phyloP scores from a whole-genome alignment of 345 rosid genomes.

The Bruguiera sexangula region DNA sequence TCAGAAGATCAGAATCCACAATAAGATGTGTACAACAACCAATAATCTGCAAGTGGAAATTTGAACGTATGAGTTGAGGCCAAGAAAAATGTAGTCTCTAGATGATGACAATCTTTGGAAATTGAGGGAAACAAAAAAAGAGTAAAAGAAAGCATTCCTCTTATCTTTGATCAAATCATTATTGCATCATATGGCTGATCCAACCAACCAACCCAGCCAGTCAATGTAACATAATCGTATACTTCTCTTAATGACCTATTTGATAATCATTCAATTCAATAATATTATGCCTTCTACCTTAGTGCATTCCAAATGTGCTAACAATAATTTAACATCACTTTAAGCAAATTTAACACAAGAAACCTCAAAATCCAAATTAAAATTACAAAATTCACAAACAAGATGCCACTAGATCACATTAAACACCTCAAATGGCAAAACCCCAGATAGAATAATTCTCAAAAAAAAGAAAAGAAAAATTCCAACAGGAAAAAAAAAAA shows the following conservation, averaged over 20 bases:
- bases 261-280: too few species aligned
- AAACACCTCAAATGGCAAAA: too few species aligned
- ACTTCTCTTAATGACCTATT: too few species aligned
- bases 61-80: not conserved
- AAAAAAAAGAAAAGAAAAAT: not conserved
- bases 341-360: too few species aligned
- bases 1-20: constrained; percentile 50
- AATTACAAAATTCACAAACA: too few species aligned
- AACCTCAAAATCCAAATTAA: too few species aligned
- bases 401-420: too few species aligned
- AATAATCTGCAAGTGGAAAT: not conserved
- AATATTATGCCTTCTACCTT: too few species aligned
- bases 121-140: too few species aligned
- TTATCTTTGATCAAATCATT: not conserved
- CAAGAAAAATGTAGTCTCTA: not conserved
- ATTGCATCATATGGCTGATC: not conserved
- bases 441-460: not conserved
- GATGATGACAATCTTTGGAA: too few species aligned
- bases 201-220: not conserved
- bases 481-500: not conserved
- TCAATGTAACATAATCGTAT: not conserved
- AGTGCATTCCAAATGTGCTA: too few species aligned
- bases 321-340: too few species aligned
- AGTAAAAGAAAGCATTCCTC: not conserved
- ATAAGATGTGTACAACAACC: constrained; percentile 4